Evolutionary conservation across 208 protist genomes (phyloP), one percentile per base, ranked within the genome.

Genomic region (Crithidia expoeki): DNA sequence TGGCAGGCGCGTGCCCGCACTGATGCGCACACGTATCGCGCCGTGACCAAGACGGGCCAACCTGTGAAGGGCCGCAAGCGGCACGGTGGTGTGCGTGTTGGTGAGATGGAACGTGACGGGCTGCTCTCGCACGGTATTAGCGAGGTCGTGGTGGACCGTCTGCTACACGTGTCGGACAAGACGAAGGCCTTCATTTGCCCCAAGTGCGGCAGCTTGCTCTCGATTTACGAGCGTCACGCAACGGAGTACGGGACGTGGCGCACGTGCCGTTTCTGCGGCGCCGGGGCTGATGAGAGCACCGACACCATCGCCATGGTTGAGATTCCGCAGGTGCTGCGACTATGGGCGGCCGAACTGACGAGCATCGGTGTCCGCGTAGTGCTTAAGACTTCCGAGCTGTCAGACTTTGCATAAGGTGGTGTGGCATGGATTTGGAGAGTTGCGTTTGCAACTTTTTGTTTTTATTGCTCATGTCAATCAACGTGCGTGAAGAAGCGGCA

Each of bases 41-140:
- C 94, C 0, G 99, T 99, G 25, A 97, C 96, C 5, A 86, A 99
- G 52, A 89, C 83, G 19, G 94, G 94, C 10, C 99, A 99, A 89
- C 99, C 99, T 11, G 90, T 99, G 70, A 99, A 99, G 83, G 97
- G 97, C 57, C 85, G 96, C 53, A 98, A 98, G 73, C 83, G 88
- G 21, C 94, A 97, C 78, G 97, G 99, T 74, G 99, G 99, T 74
- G 99, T 99, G 47, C 97, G 99, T 55, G 98, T 99, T 4, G 99
- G 99, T 44, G 99, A 99, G 86, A 99, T 99, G 99, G 99, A 99
- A 89, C 97, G 99, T 63, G 99, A 99, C 81, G 97, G 95, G 7
- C 72, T 99, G 30, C 80, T 99, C 7, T 98, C 97, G 21, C 99
- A 99, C 83, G 99, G 99, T 57, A 87, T 95, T 14, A 92, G 98